Evolutionary conservation across 2,329 filamentous ascomycete species (phyloP).

Genomic region (Aaosphaeria arxii): DNA sequence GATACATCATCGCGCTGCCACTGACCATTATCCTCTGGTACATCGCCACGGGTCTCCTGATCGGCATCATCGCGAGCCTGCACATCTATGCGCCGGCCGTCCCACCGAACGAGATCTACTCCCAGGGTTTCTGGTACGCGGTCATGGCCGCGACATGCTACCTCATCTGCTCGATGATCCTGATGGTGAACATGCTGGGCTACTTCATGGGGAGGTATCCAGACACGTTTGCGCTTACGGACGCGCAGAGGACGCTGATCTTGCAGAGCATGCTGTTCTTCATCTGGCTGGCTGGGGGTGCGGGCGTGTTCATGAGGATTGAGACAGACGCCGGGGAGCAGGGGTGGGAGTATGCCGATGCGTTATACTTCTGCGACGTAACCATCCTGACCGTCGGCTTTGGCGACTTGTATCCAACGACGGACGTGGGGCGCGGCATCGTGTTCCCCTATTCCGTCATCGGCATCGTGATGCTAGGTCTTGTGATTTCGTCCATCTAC

Average conservation of each 20-base stretch:
- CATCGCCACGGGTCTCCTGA: conserved; percentile 53
- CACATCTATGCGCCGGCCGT: conserved; percentile 56
- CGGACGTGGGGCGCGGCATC: conserved; percentile 62
- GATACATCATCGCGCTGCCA: conserved; percentile 79
- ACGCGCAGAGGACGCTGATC: conserved; percentile 79
- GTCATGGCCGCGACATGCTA: conserved; percentile 76
- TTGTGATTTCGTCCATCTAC: conserved; percentile 78
- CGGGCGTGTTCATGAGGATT: conserved; percentile 66
- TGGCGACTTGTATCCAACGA: conserved; percentile 56
- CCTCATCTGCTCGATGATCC: conserved; percentile 68
- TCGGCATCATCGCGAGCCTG: conserved; percentile 62
- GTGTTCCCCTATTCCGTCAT: conserved; percentile 81
- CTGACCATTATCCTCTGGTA: conserved; percentile 81
- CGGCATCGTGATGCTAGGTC: conserved; percentile 79
- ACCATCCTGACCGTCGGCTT: conserved; percentile 42
- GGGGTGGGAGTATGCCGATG: conserved; percentile 71
- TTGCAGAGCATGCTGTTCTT: conserved; percentile 81
- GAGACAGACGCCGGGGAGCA: conserved; percentile 43
- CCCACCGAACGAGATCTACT: conserved; percentile 53
- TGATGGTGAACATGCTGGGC: conserved; percentile 73
- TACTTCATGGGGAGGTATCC: conserved; percentile 69
- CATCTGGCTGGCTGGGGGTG: conserved; percentile 72
- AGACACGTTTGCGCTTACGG: conserved; percentile 72
- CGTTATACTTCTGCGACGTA: conserved; percentile 48
- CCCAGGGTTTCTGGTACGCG: conserved; percentile 81